These are phyloP conservation scores for Candida xiaguanensis DNA, from an alignment of 805 yeast species.

Conservation along the genomic window DNA sequence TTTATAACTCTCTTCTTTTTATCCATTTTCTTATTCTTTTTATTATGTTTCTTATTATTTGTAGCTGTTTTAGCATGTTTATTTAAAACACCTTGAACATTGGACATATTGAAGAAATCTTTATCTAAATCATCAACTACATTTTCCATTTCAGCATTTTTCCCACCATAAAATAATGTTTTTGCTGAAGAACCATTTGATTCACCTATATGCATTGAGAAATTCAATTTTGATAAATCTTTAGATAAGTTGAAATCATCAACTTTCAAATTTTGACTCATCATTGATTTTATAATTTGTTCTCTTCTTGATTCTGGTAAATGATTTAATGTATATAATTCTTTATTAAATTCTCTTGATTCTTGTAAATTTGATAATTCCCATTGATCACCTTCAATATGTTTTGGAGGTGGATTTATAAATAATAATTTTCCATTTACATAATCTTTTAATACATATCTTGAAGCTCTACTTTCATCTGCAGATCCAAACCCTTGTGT, in stretches of 20 bases:
- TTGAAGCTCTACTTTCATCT: slow-evolving; percentile 91
- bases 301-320: slow-evolving; percentile 71
- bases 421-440: slow-evolving; percentile 86
- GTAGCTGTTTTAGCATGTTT: slow-evolving; percentile 47
- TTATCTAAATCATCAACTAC: slow-evolving; percentile 81
- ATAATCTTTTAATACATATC: slow-evolving; percentile 89
- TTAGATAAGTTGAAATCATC: slow-evolving; percentile 60
- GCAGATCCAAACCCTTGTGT: slow-evolving; percentile 97
- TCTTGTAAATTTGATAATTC: slow-evolving; percentile 45
- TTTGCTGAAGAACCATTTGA: slow-evolving; percentile 36
- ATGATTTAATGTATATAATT: slow-evolving; percentile 60
- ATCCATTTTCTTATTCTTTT: slow-evolving; percentile 68
- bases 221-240: slow-evolving; percentile 70
- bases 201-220: slow-evolving; percentile 67
- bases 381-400: slow-evolving; percentile 54
- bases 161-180: slow-evolving; percentile 69
- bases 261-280: slow-evolving; percentile 46
- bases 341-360: slow-evolving; percentile 60
- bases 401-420: slow-evolving; percentile 82
- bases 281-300: slow-evolving; percentile 66
- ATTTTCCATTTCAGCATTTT: slow-evolving; percentile 72
- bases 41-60: slow-evolving; percentile 58
- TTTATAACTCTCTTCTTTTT: slow-evolving; percentile 39
- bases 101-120: slow-evolving; percentile 75
- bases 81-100: slow-evolving; percentile 57